Conservation (phyloP, 83 land plant genomes). For the Diphasiastrum complanatum region DNA sequence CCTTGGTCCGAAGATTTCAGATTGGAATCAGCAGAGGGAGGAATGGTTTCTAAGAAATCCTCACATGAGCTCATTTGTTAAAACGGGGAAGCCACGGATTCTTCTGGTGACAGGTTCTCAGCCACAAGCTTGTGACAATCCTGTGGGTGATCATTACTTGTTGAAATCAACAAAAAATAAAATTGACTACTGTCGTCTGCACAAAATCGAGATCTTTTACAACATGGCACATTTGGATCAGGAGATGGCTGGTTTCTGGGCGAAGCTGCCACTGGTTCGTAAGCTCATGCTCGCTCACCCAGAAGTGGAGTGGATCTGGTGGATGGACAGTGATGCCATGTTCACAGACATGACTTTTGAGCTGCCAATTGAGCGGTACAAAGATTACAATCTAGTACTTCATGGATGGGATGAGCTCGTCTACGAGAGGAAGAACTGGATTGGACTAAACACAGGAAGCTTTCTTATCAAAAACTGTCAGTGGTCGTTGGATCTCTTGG, state of each 20-base stretch:
- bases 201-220: conserved; percentile 19
- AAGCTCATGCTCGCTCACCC: conserved; percentile 26
- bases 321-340: conserved; percentile 30
- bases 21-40: conserved; percentile 28
- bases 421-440: conserved; percentile 21
- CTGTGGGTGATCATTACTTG: conserved; percentile 17
- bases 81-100: conserved; percentile 10
- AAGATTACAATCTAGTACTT: conserved; percentile 19
- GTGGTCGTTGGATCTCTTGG: conserved; percentile 35
- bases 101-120: conserved; percentile 27
- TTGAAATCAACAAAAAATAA: conserved; percentile 26
- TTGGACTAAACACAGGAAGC: conserved; percentile 25
- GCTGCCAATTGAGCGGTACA: conserved; percentile 28
- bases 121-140: conserved; percentile 14
- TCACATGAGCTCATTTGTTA: not conserved
- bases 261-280: conserved; percentile 29
- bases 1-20: conserved; percentile 23
- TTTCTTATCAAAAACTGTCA: conserved; percentile 30
- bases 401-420: conserved; percentile 21
- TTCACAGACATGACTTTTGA: conserved; percentile 26
- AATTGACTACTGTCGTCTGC: conserved; percentile 25
- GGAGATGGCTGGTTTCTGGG: conserved; percentile 25
- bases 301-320: conserved; percentile 31
- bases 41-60: conserved; percentile 13
- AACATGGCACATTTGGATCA: conserved; percentile 19